Evolutionary conservation across 2,329 filamentous ascomycete species (phyloP).

Genomic region (Microcyclosporella mali): DNA sequence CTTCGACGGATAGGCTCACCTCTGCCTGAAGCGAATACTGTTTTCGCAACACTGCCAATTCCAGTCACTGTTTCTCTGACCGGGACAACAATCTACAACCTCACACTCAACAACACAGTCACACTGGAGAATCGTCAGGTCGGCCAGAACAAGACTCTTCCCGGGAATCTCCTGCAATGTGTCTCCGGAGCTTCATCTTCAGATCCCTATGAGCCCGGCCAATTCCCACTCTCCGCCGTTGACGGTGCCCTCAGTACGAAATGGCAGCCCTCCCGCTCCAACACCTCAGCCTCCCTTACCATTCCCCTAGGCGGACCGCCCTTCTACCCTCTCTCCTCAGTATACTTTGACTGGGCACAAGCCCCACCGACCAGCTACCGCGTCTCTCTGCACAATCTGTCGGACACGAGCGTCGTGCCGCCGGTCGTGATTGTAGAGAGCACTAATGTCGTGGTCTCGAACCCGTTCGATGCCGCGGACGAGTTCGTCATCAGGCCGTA

Average conservation of each 20-base stretch:
- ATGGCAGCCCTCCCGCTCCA: slow-evolving; percentile 56
- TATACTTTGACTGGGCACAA: slow-evolving; percentile 57
- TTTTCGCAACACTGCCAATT: slow-evolving; percentile 50
- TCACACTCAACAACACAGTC: slow-evolving; percentile 38
- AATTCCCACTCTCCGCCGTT: slow-evolving; percentile 62
- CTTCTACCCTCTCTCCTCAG: slow-evolving; percentile 40
- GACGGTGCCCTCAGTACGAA: slow-evolving; percentile 61
- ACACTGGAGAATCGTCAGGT: slow-evolving; percentile 54
- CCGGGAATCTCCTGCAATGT: slow-evolving; percentile 61
- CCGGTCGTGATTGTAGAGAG: slow-evolving; percentile 18
- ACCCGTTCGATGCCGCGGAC: slow-evolving; percentile 35
- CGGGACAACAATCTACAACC: slow-evolving; percentile 35
- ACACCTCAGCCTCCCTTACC: slow-evolving; percentile 49
- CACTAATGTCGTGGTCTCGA: slow-evolving; percentile 35
- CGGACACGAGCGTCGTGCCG: slow-evolving; percentile 27
- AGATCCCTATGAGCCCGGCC: slow-evolving; percentile 52
- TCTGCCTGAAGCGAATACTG: slow-evolving; percentile 48
- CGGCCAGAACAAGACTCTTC: slow-evolving; percentile 48
- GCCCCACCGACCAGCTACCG: slow-evolving; percentile 49
- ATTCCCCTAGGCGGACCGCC: slow-evolving; percentile 43
- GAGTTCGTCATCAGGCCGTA: slow-evolving; percentile 37
- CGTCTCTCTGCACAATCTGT: slow-evolving; percentile 51
- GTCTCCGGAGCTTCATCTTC: slow-evolving; percentile 40
- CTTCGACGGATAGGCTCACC: slow-evolving; percentile 48
- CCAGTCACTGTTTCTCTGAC: slow-evolving; percentile 48